Conservation (phyloP, 2,329 filamentous ascomycete genomes). For the Chaetomium globosum region DNA sequence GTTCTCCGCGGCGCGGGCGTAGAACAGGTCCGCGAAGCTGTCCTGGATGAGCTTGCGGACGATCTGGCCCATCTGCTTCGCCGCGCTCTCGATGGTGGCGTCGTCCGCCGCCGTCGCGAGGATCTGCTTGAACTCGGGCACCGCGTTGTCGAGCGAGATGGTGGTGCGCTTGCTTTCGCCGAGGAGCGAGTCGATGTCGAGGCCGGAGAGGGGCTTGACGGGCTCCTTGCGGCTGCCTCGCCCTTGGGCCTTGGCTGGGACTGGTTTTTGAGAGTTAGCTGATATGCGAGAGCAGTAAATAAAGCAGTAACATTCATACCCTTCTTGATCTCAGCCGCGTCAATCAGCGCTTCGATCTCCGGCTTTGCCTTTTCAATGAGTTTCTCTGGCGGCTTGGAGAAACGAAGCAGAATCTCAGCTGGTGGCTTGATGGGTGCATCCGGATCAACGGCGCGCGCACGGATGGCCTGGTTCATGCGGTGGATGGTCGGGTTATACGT, state of each 20-base stretch:
- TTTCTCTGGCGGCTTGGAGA: slow-evolving; percentile 70
- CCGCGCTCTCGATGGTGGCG: slow-evolving; percentile 65
- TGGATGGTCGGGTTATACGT: slow-evolving; percentile 86
- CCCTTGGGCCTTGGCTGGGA: slow-evolving; percentile 77
- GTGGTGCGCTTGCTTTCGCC: slow-evolving; percentile 50
- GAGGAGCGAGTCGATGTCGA: slow-evolving; percentile 84
- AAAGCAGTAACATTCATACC: slow-evolving; percentile 48
- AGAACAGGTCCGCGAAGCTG: slow-evolving; percentile 75
- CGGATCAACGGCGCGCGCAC: slow-evolving; percentile 76
- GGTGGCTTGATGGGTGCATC: slow-evolving; percentile 64
- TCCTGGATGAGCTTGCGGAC: slow-evolving; percentile 68
- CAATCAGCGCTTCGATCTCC: slow-evolving; percentile 66
- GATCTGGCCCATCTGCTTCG: slow-evolving; percentile 73
- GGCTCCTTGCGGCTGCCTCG: slow-evolving; percentile 67
- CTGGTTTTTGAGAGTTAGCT: slow-evolving; percentile 47
- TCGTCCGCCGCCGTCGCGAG: slow-evolving; percentile 64
- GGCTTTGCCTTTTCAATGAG: slow-evolving; percentile 60
- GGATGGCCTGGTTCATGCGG: slow-evolving; percentile 82
- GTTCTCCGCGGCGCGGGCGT: slow-evolving; percentile 73
- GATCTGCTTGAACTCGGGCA: slow-evolving; percentile 87
- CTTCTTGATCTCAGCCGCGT: slow-evolving; percentile 79
- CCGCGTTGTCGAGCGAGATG: slow-evolving; percentile 69
- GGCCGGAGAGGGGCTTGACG: slow-evolving; percentile 82
- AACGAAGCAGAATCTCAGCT: slow-evolving; percentile 68
- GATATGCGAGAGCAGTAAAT: neutral